Evolutionary conservation across 441 rosid species (phyloP).

Genomic region (Rhodomyrtus psidioides): DNA sequence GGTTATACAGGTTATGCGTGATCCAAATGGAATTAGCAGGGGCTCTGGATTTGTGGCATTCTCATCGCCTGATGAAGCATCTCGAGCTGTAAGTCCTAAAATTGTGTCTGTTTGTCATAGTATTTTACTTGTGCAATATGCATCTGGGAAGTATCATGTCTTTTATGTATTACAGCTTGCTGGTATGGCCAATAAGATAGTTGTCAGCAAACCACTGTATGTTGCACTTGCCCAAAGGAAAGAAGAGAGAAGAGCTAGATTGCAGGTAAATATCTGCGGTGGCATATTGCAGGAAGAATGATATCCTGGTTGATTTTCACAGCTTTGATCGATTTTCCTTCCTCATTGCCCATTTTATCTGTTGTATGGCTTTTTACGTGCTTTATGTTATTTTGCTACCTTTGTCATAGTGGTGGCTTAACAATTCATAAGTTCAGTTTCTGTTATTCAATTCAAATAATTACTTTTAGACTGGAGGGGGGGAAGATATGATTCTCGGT

Average conservation of each 20-base stretch:
- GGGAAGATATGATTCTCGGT: not conserved
- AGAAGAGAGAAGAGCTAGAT: constrained; percentile 64
- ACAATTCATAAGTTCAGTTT: not conserved
- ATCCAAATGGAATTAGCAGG: constrained; percentile 50
- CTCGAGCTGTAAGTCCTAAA: constrained; percentile 44
- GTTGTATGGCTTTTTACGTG: not conserved
- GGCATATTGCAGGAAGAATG: not conserved
- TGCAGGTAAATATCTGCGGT: constrained; percentile 31
- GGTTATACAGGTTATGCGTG: constrained; percentile 47
- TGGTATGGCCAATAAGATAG: constrained; percentile 59
- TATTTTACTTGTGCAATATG: not conserved
- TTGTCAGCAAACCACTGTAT: constrained; percentile 56
- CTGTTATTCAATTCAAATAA: not conserved
- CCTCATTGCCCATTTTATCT: not conserved
- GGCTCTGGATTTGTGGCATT: constrained; percentile 79
- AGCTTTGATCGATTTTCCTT: not conserved
- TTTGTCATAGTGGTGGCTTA: not conserved
- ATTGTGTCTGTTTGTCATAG: not conserved
- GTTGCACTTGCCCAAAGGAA: constrained; percentile 72
- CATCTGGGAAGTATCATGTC: not conserved
- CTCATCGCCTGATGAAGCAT: constrained; percentile 57
- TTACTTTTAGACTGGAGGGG: not conserved
- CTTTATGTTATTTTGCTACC: not conserved
- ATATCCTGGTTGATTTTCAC: not conserved
- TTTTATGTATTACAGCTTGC: constrained; percentile 27